These are phyloP conservation scores for cucumber (Cucumis sativus) DNA, from an alignment of 306 rosid genomes.

Conservation along the genomic window DNA sequence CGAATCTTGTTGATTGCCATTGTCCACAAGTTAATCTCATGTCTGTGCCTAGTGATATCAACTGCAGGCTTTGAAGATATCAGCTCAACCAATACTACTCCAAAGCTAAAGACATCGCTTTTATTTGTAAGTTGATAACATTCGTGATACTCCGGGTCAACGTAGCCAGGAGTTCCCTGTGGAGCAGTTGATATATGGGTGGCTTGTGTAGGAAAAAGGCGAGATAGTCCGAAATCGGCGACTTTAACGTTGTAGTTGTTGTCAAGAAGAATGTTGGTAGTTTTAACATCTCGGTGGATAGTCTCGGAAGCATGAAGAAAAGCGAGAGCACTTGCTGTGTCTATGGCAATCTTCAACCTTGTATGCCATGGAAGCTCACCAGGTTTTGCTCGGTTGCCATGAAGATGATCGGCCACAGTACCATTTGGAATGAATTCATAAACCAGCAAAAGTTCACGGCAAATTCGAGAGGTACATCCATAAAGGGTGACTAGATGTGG, in stretches of 20 bases:
- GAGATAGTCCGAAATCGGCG: constrained; percentile 84
- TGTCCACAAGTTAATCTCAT: constrained; percentile 65
- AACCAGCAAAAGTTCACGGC: constrained; percentile 74
- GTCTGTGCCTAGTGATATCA: constrained; percentile 68
- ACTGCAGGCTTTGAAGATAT: constrained; percentile 77
- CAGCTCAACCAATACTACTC: constrained; percentile 69
- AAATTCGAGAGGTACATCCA: constrained; percentile 70
- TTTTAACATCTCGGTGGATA: constrained; percentile 79
- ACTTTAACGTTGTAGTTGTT: constrained; percentile 48
- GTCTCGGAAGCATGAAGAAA: constrained; percentile 69
- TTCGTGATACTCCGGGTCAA: constrained; percentile 75
- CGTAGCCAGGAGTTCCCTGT: constrained; percentile 93
- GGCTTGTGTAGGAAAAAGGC: constrained; percentile 48
- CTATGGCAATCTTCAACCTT: constrained; percentile 59
- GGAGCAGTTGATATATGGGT: constrained; percentile 84
- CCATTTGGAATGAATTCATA: constrained; percentile 74
- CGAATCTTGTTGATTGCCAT: constrained; percentile 75
- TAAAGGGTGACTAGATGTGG: constrained; percentile 62
- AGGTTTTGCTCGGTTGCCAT: constrained; percentile 38
- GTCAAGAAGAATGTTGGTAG: constrained; percentile 74
- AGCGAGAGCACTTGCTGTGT: constrained; percentile 62
- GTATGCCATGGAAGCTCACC: constrained; percentile 39
- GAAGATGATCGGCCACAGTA: constrained; percentile 81
- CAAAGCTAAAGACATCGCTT: constrained; percentile 86
- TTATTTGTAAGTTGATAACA: constrained; percentile 62